Percentiles rank a stretch among this genome's conserved stretches.
These are phyloP conservation scores for Carpinus fangiana DNA, from an alignment of 306 rosid species.

Conservation along the genomic window DNA sequence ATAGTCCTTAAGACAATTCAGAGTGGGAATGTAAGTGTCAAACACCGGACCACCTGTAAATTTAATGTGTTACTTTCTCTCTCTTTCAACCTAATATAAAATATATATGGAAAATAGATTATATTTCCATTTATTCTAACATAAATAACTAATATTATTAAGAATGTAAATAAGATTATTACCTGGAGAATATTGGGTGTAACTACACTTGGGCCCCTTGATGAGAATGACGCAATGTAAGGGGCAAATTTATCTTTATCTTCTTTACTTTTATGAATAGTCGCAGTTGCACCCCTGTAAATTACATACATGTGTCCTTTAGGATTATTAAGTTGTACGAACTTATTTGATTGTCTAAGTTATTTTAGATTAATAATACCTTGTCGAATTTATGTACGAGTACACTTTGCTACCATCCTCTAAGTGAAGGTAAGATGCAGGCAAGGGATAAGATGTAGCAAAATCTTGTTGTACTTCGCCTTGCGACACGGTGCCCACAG, in stretches of 20 bases:
- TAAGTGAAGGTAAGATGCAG: constrained; percentile 21
- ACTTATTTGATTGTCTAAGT: constrained; percentile 7
- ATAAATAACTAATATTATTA: too few relatives aligned
- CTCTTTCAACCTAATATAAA: too few relatives aligned
- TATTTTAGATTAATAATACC: constrained; percentile 11
- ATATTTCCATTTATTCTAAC: too few relatives aligned
- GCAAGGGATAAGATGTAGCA: constrained; percentile 13
- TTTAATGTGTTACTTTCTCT: too few relatives aligned
- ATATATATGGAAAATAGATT: too few relatives aligned
- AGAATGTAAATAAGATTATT: background rate
- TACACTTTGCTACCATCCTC: background rate
- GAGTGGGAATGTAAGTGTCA: too few relatives aligned
- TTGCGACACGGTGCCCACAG: constrained; percentile 25
- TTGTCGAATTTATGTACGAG: constrained; percentile 26
- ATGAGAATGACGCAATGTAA: constrained; percentile 32
- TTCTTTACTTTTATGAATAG: constrained; percentile 31
- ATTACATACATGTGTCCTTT: background rate
- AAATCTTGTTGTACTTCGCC: background rate
- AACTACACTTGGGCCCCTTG: constrained; percentile 58
- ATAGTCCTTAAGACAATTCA: too few relatives aligned
- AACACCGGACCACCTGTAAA: too few relatives aligned
- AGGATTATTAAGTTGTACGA: background rate
- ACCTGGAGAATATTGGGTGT: constrained; percentile 53
- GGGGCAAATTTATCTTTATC: constrained; percentile 29
- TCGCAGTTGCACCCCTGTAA: constrained; percentile 31